Conservation (phyloP, 495 filamentous ascomycete species). For the Penicilliopsis zonata region DNA sequence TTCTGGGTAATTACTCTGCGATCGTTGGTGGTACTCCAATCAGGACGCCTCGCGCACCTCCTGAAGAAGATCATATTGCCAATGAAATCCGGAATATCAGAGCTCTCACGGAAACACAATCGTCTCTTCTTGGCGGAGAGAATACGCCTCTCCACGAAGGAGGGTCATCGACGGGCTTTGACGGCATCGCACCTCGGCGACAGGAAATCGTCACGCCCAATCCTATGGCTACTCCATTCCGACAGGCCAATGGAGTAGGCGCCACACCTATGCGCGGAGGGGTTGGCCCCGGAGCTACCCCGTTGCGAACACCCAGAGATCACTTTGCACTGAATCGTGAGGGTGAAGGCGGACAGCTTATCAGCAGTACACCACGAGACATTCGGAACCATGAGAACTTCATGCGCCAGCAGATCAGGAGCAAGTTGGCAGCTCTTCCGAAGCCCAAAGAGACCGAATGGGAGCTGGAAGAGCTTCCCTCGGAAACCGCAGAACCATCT, state of each 20-base stretch:
- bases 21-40: constrained; percentile 80
- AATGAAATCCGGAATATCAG: constrained; percentile 95
- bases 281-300: constrained; percentile 61
- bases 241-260: constrained; percentile 53
- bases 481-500: constrained; percentile 58
- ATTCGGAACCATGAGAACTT: constrained; percentile 61
- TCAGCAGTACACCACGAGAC: constrained; percentile 69
- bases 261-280: constrained; percentile 55
- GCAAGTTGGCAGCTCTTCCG: constrained; percentile 68
- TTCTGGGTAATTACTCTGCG: constrained; percentile 72
- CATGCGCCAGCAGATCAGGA: constrained; percentile 51
- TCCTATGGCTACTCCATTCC: constrained; percentile 85
- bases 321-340: constrained; percentile 73
- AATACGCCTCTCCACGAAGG: constrained; percentile 83
- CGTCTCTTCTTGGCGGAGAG: constrained; percentile 87
- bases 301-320: constrained; percentile 83
- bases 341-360: constrained; percentile 44
- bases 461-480: constrained; percentile 78
- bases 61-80: constrained; percentile 87
- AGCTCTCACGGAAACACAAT: constrained; percentile 86
- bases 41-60: constrained; percentile 77
- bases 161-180: constrained; percentile 72
- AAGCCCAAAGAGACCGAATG: constrained; percentile 86
- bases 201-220: constrained; percentile 84
- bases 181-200: constrained; percentile 69